Base-by-base conservation (phyloP, 139 green algal genomes). In the Chloropicon primus region DNA sequence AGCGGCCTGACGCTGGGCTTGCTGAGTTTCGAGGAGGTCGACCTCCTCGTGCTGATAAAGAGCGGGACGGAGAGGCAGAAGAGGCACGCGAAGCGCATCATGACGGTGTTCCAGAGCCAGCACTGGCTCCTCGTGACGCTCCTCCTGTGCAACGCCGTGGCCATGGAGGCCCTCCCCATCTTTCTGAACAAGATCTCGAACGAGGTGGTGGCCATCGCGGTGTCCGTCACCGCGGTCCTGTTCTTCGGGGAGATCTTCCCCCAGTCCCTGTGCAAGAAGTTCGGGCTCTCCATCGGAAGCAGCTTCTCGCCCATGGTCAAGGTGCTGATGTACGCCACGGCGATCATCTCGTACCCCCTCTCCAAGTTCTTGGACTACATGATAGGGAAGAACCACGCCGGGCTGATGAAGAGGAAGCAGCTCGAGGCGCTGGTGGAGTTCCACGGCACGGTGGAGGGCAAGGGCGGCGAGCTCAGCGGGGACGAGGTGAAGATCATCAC, bases 361-460 rank as follows among this genome's bases (percentile, higher is more conserved):
- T 76, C 62, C 80, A 86, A 85, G 81, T 76, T 85, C 1, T 25
- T 86, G 72, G 82, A 86, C 71, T 74, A 24, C 23, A 5, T 96
- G 53, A 83, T 97, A 23, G 92, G 92, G 3, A 27, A 84, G 0
- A 82, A 91, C 2, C 85, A 94, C 74, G 85, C 84, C 22, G 89
- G 83, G 0, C 79, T 95, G 26, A 94, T 93, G 81, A 87, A 89
- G 26, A 84, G 91, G 29, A 84, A 78, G 1, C 87, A 97, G 88
- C 87, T 97, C 1, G 95, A 97, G 76, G 91, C 91, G 2, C 83
- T 96, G n/a, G 89, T 97, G 27, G 88, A 94, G 76, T 85, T 96
- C 5, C 93, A 96, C 84, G 82, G 80, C 72, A 80, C 73, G 27
- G 86, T 80, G 0, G 86, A 92, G 53, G 90, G 89, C 10, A 85